Evolutionary conservation across 805 yeast genomes (phyloP).

Genomic region (Metschnikowia santaceciliae): DNA sequence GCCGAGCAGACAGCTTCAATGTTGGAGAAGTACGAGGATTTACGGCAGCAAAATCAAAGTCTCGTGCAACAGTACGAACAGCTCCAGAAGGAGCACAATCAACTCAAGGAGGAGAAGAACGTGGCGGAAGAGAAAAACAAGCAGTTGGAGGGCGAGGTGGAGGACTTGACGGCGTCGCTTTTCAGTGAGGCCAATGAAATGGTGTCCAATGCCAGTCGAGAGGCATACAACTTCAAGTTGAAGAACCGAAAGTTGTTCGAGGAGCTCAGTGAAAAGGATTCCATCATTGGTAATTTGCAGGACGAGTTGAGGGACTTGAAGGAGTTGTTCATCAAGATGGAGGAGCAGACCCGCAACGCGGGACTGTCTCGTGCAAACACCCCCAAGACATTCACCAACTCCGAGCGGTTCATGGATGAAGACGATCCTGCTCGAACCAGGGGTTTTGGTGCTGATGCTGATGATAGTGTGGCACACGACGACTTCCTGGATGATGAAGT

Average conservation of each 20-base stretch:
- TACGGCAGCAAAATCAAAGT: conserved; percentile 12
- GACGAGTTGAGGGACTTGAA: conserved; percentile 68
- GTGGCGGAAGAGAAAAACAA: conserved; percentile 58
- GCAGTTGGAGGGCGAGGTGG: conserved; percentile 67
- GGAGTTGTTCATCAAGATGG: conserved; percentile 52
- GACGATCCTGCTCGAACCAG: background rate
- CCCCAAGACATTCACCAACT: conserved; percentile 8
- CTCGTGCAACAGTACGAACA: conserved; percentile 30
- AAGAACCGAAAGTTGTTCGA: conserved; percentile 53
- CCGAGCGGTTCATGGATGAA: background rate
- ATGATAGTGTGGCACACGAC: background rate
- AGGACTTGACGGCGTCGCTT: conserved; percentile 70
- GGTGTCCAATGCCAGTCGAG: conserved; percentile 76
- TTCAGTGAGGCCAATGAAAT: conserved; percentile 82
- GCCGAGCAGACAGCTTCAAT: background rate
- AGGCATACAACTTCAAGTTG: conserved; percentile 54
- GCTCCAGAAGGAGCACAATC: conserved; percentile 23
- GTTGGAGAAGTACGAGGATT: background rate
- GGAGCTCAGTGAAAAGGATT: conserved; percentile 63
- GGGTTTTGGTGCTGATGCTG: background rate
- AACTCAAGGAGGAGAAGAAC: conserved; percentile 30
- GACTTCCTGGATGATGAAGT: conserved; percentile 5
- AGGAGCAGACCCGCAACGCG: conserved; percentile 29
- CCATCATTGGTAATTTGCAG: conserved; percentile 58
- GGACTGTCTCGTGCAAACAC: conserved; percentile 11